Evolutionary conservation across 2,329 filamentous ascomycete species (phyloP), one percentile per base, ranked within the genome.

Genomic region (Akanthomyces muscarius): DNA sequence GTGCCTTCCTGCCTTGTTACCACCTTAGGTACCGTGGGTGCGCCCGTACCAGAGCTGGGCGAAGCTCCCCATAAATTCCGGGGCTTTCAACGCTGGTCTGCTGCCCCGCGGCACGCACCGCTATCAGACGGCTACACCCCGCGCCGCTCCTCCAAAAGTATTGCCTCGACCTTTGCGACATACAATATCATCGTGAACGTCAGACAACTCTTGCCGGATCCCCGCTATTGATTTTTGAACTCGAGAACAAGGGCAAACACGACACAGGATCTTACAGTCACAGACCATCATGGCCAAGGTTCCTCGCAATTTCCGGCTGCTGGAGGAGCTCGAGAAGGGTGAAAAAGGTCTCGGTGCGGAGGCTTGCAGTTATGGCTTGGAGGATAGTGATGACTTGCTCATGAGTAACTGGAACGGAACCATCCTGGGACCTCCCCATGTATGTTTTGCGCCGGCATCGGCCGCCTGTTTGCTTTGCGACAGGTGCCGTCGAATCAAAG

Each of bases 371-470:
- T 98, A 98, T 71, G 95, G 95, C 71, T 86, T 99, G 63, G 92
- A 94, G 68, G 92, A 98, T 75, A 89, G 91, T 54, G 93, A 97
- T 73, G 95, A 99, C 73, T 85, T 97, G 67, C 86, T 95, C 77
- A 97, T 99, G 93, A 94, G 90, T 67, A 92, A 97, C 82, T 99
- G 95, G 95, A 97, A 96, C 73, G 95, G 94, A 71, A 99, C 95
- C 18, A 98, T 99, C 68, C 87, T 97, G 56, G 95, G 95, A 1
- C 95, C 95, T 69, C 94, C 95, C 75, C 93, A 98, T 77, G 95
- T 97, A 83, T 73, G 90, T 80, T 80, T 53, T 44, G 45, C 51
- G 33, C 33, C 18, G 44, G 63, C 69, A 38, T 14, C 14, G 6
- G 44, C 3, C 3, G 7, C 13, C 3, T 28, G 4, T 25, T 21